Percentiles rank a stretch among this genome's conserved stretches.
Evolutionary conservation across 2,329 filamentous ascomycete species (phyloP).

Genomic region (Daldinia sp.): DNA sequence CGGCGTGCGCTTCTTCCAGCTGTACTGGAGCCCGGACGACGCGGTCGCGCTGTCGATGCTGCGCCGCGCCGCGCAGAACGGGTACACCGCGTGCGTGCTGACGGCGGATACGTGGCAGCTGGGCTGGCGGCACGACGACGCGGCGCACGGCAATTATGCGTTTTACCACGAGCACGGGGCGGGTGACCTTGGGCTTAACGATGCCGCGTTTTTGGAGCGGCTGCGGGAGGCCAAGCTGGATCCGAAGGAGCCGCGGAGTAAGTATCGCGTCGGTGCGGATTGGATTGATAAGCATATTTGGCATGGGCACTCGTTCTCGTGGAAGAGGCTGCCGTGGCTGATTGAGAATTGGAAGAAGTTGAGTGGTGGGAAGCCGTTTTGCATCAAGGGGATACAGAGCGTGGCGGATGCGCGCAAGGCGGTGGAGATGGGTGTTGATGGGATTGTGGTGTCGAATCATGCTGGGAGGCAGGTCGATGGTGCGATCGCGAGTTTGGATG

Average conservation of each 20-base stretch:
- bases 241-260: slow-evolving; percentile 57
- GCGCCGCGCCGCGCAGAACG: slow-evolving; percentile 59
- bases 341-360: slow-evolving; percentile 67
- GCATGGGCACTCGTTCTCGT: slow-evolving; percentile 69
- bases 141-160: slow-evolving; percentile 65
- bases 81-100: slow-evolving; percentile 66
- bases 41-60: slow-evolving; percentile 65
- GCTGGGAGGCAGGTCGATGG: slow-evolving; percentile 69
- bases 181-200: slow-evolving; percentile 62
- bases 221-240: slow-evolving; percentile 62
- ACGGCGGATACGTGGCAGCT: slow-evolving; percentile 72
- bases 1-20: slow-evolving; percentile 64
- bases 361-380: slow-evolving; percentile 65
- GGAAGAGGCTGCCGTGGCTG: slow-evolving; percentile 69
- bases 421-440: slow-evolving; percentile 65
- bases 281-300: slow-evolving; percentile 71
- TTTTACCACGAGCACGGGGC: slow-evolving; percentile 69
- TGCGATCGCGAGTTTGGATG: slow-evolving; percentile 66
- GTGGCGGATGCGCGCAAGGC: slow-evolving; percentile 64
- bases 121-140: slow-evolving; percentile 67
- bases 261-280: slow-evolving; percentile 57
- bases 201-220: slow-evolving; percentile 66
- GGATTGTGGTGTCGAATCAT: slow-evolving; percentile 67
- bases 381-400: slow-evolving; percentile 69
- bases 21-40: slow-evolving; percentile 71